A percentile compares a stretch with the other conserved stretches of the same genome.
Evolutionary conservation across 306 rosid genomes (phyloP).

Genomic region (Acmispon strigosus): DNA sequence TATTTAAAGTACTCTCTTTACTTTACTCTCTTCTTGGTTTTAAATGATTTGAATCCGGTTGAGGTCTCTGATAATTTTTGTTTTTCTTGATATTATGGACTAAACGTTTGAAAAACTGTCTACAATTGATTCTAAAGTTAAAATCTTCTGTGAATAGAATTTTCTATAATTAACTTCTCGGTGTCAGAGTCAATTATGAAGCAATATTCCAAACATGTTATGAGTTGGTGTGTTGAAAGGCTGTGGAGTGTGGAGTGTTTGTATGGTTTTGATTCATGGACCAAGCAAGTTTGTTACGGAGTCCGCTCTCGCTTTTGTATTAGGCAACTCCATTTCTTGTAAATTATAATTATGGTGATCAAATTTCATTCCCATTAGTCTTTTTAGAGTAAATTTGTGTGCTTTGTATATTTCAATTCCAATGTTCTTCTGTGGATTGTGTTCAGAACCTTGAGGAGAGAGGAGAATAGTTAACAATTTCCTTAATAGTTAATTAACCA

Average conservation of each 20-base stretch:
- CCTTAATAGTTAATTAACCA: too few relatives aligned
- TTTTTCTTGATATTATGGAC: background rate
- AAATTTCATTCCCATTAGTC: background rate
- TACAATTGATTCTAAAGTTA: too few relatives aligned
- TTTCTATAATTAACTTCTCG: too few relatives aligned
- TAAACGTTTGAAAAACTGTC: too few relatives aligned
- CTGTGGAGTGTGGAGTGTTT: background rate
- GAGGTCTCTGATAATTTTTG: background rate
- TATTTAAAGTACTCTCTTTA: background rate
- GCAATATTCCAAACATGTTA: too few relatives aligned
- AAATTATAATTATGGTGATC: conserved; percentile 9
- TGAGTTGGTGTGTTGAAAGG: background rate
- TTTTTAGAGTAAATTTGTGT: background rate
- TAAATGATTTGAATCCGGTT: too few relatives aligned
- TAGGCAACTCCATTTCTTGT: background rate
- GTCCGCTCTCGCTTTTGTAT: background rate
- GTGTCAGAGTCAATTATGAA: too few relatives aligned
- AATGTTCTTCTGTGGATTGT: background rate
- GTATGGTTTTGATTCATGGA: background rate
- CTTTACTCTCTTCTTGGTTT: too few relatives aligned
- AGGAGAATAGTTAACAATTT: background rate
- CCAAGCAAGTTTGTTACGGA: background rate
- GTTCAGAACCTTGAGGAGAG: background rate
- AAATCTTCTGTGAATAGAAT: too few relatives aligned
- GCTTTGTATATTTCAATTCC: background rate